A percentile compares a stretch with the other conserved stretches of the same genome.
These are phyloP conservation scores for Cutaneotrichosporon cutaneum DNA, from an alignment of 1,284 basidiomycete species.

Conservation along the genomic window DNA sequence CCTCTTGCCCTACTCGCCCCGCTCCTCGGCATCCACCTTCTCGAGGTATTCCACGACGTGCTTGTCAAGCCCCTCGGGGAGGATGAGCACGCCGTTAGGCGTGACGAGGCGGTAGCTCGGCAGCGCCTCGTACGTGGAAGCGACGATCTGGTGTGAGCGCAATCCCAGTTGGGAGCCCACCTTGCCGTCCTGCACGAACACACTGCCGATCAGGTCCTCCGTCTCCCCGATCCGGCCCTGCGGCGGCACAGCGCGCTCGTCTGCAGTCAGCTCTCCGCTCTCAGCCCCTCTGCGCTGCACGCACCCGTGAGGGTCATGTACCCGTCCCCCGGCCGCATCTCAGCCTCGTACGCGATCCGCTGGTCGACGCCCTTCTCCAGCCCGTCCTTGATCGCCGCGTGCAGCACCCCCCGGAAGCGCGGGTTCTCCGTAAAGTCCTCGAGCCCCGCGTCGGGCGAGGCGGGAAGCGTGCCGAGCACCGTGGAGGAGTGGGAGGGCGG, in stretches of 20 bases:
- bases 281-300: slow-evolving; percentile 13
- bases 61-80: slow-evolving; percentile 47
- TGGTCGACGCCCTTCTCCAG: slow-evolving; percentile 26
- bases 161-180: slow-evolving; percentile 26
- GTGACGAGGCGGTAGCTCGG: slow-evolving; percentile 50
- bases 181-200: slow-evolving; percentile 51
- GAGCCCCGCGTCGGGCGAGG: slow-evolving; percentile 30
- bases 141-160: slow-evolving; percentile 32
- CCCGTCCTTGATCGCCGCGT: slow-evolving; percentile 32
- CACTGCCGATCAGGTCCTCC: slow-evolving; percentile 51
- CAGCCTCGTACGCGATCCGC: slow-evolving; percentile 44
- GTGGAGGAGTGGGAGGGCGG: slow-evolving; percentile 24
- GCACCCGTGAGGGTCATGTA: slow-evolving; percentile 51
- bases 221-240: slow-evolving; percentile 52
- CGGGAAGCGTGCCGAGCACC: slow-evolving; percentile 44
- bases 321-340: slow-evolving; percentile 46
- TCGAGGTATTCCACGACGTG: slow-evolving; percentile 38
- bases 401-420: slow-evolving; percentile 35
- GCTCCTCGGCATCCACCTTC: slow-evolving; percentile 36
- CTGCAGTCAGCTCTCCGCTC: slow-evolving; percentile 26
- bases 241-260: slow-evolving; percentile 48
- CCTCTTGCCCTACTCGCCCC: background rate
- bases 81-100: slow-evolving; percentile 40
- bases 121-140: slow-evolving; percentile 46
- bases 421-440: slow-evolving; percentile 43